phyloP scores from a whole-genome alignment of 306 rosid species.

The Notholithocarpus densiflorus region DNA sequence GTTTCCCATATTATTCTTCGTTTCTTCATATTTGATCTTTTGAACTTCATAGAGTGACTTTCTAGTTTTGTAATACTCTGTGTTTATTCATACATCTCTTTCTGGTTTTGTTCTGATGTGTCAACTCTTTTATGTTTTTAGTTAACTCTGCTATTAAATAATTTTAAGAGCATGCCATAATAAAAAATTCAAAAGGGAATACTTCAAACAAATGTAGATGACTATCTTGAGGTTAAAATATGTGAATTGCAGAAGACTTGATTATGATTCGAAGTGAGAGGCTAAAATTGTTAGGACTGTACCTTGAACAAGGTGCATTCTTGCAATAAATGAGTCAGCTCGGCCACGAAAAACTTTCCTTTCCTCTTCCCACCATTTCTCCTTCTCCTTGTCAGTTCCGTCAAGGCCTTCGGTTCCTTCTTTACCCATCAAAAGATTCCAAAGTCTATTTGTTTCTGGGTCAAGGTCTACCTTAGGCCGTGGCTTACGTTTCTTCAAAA shows the following conservation, averaged over 20 bases:
- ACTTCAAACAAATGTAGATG: slow-evolving; percentile 6
- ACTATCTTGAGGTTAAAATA: slow-evolving; percentile 11
- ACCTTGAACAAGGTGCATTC: slow-evolving; percentile 99
- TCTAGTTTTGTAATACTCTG: not conserved
- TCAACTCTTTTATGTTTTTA: not conserved
- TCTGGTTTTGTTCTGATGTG: not conserved
- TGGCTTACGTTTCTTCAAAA: slow-evolving; percentile 51
- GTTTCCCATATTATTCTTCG: not conserved
- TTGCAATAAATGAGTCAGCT: slow-evolving; percentile 83
- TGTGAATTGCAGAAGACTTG: slow-evolving; percentile 2
- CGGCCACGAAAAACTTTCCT: slow-evolving; percentile 80
- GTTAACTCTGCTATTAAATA: not conserved
- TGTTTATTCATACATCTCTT: not conserved
- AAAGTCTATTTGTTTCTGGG: slow-evolving; percentile 77
- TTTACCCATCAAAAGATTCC: slow-evolving; percentile 90
- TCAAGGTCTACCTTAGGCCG: slow-evolving; percentile 89
- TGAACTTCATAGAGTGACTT: not conserved
- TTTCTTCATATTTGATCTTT: not conserved
- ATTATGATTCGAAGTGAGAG: slow-evolving; percentile 16
- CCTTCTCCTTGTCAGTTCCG: slow-evolving; percentile 53
- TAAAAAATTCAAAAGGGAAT: slow-evolving; percentile 3
- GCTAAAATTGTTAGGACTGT: slow-evolving; percentile 21
- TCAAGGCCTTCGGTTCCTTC: slow-evolving; percentile 56
- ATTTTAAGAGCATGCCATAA: not conserved
- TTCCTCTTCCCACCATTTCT: slow-evolving; percentile 92